Evolutionary conservation across 306 rosid genomes (phyloP).

Genomic region (Glycyrrhiza uralensis): DNA sequence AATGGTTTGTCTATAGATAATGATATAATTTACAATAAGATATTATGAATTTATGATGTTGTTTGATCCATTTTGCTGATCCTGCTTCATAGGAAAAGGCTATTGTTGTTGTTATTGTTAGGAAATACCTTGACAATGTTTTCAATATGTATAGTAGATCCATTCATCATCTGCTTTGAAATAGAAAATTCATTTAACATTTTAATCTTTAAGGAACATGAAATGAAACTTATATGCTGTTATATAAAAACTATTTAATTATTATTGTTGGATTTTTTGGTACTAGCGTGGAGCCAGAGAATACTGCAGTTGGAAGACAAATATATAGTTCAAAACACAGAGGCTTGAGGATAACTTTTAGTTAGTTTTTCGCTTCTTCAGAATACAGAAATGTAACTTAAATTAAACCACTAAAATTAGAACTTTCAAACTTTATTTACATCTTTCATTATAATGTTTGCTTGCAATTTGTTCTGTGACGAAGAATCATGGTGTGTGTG

Average conservation of each 20-base stretch:
- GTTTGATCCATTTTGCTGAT: not conserved
- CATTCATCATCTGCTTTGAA: not conserved
- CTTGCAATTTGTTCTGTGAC: not conserved
- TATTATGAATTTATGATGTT: not conserved
- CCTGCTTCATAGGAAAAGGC: not conserved
- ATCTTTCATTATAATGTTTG: not conserved
- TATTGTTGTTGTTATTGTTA: not conserved
- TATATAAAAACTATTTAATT: not conserved
- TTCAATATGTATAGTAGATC: not conserved
- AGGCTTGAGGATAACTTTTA: not conserved
- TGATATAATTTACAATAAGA: not conserved
- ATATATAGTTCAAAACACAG: not conserved
- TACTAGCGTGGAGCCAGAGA: not conserved
- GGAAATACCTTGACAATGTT: not conserved
- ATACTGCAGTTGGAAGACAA: not conserved
- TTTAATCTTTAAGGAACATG: slow-evolving; percentile 7
- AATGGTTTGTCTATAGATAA: not conserved
- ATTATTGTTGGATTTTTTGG: not conserved
- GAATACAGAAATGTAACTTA: not conserved
- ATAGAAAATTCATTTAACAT: not conserved
- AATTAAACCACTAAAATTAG: not conserved
- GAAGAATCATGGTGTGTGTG: not conserved
- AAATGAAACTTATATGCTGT: not conserved
- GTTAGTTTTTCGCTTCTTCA: not conserved
- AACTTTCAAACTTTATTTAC: not conserved